phyloP scores from a whole-genome alignment of 2,329 filamentous ascomycete species.

The Reticulascus tulasneorum region DNA sequence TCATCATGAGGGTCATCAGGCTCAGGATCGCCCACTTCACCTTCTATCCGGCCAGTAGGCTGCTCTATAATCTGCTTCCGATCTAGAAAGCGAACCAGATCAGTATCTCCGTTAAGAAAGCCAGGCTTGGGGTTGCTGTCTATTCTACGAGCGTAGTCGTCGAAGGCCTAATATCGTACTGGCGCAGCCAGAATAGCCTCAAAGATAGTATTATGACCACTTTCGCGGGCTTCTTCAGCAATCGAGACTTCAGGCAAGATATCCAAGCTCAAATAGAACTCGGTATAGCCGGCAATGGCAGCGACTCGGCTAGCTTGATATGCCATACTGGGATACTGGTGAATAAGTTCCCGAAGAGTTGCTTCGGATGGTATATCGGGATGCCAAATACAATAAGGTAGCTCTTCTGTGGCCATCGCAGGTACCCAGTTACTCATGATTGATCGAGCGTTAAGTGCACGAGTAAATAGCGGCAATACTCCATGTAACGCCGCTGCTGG shows the following conservation, averaged over 20 bases:
- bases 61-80: neutral
- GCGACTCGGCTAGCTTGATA: constrained; percentile 33
- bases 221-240: constrained; percentile 32
- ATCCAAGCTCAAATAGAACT: constrained; percentile 30
- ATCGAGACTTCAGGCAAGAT: constrained; percentile 28
- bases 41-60: neutral
- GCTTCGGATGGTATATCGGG: constrained; percentile 30
- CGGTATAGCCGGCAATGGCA: constrained; percentile 30
- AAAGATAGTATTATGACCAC: constrained; percentile 18
- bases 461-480: neutral
- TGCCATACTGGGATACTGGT: constrained; percentile 25
- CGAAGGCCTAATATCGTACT: constrained; percentile 26
- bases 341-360: constrained; percentile 27
- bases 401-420: constrained; percentile 12
- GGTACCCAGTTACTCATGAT: constrained; percentile 27
- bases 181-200: constrained; percentile 25
- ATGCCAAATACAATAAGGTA: constrained; percentile 36
- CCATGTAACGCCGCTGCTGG: neutral
- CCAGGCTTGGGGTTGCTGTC: neutral
- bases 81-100: neutral
- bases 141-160: constrained; percentile 33
- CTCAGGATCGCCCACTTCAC: neutral
- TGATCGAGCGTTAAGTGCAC: neutral
- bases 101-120: neutral
- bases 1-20: neutral